phyloP scores from a whole-genome alignment of 805 yeast species.

The Barnettozyma populi region DNA sequence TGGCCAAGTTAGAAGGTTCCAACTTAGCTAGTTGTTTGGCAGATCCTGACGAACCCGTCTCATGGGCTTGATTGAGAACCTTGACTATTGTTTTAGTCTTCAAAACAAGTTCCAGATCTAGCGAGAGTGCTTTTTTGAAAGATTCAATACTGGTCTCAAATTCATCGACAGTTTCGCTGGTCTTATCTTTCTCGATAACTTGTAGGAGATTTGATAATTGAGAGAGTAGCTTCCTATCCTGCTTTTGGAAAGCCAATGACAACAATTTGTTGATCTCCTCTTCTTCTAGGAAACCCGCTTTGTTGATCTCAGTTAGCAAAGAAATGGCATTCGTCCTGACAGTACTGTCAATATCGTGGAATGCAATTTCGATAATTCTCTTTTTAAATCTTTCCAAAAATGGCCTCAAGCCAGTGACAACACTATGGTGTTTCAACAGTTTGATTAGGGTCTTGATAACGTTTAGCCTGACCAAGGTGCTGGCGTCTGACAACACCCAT shows the following conservation, averaged over 20 bases:
- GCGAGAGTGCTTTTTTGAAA: slow-evolving; percentile 13
- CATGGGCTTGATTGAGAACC: slow-evolving; percentile 27
- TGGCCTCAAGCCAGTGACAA: slow-evolving; percentile 66
- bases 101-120: slow-evolving; percentile 27
- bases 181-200: slow-evolving; percentile 35
- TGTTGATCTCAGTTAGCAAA: slow-evolving; percentile 49
- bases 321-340: slow-evolving; percentile 48
- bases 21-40: slow-evolving; percentile 8
- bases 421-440: slow-evolving; percentile 38
- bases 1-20: slow-evolving; percentile 12
- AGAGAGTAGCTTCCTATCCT: slow-evolving; percentile 27
- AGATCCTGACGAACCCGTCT: slow-evolving; percentile 2
- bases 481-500: slow-evolving; percentile 76
- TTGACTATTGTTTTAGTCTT: slow-evolving; percentile 25
- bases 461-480: slow-evolving; percentile 55
- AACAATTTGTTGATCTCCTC: slow-evolving; percentile 43
- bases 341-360: slow-evolving; percentile 47
- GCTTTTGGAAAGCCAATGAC: slow-evolving; percentile 34
- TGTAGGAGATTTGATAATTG: slow-evolving; percentile 55
- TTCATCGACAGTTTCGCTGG: slow-evolving; percentile 33
- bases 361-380: slow-evolving; percentile 60
- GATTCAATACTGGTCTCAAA: slow-evolving; percentile 29
- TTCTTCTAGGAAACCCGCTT: slow-evolving; percentile 59
- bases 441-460: slow-evolving; percentile 51
- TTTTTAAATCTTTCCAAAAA: slow-evolving; percentile 70